Base-by-base conservation (phyloP, 305 asterid genomes). In the Solanum aculeatissimum region DNA sequence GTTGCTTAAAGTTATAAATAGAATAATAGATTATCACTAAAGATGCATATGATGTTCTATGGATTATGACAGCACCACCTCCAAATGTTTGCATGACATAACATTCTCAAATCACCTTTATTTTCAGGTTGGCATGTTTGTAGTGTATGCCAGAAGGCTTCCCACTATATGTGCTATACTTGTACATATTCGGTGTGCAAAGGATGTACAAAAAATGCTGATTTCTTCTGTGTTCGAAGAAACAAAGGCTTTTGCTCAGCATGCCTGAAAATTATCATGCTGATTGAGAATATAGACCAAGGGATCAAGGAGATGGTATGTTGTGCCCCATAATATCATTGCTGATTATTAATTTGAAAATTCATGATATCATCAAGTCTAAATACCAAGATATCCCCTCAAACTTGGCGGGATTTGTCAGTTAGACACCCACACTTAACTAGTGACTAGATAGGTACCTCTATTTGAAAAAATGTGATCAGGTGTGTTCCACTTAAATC, bases 81-180 rank as follows among this genome's bases (percentile, higher is more conserved):
- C 82, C 47, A 27, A 60, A 51, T 27, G 63, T 42, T 29, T 77
- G 82, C 82, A 29, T 77, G 82, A 77, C 19, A 40, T 58, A 74
- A 57, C 53, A 16, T 14, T 21, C 60, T 79, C n/a, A 68, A 85
- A 75, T 27, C 87, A 84, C 80, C 81, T 69, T 88, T 83, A 70
- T 84, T 91, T 93, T 87, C 98, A 97, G 99, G 99, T 86, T 97
- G 99, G 99, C 99, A 97, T 91, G 95, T 97, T 87, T 97, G 99
- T 87, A 97, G 96, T 86, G 94, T 86, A 84, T 97, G 99, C 82
- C 90, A 86, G 85, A 97, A 93, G 92, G 80, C 93, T 71, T 88
- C 99, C 53, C 93, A 93, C 80, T 93, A 90, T 84, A 89, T 89
- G 93, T 97, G 99, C 94, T 97, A 93, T 89, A 95, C 98, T 32